Evolutionary conservation across 306 rosid species (phyloP).

Genomic region (Gastrolobium villosum): DNA sequence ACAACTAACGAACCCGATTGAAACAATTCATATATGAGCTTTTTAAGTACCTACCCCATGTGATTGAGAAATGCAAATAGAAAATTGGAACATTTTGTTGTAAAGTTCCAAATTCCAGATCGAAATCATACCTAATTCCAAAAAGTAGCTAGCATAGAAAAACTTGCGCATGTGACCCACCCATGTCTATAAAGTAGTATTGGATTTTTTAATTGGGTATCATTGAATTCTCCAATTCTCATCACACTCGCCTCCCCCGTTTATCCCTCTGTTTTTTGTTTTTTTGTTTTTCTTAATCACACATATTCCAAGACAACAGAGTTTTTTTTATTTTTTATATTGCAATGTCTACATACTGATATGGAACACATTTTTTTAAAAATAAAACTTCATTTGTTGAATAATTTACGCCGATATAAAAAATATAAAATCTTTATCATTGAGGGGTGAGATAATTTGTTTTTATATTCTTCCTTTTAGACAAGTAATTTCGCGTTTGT

Average conservation of each 20-base stretch:
- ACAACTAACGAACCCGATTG: neutral
- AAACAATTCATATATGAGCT: neutral
- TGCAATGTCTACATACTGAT: too few species aligned
- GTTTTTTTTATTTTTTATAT: too few species aligned
- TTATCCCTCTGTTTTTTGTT: neutral
- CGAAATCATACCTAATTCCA: neutral
- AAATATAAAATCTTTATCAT: too few species aligned
- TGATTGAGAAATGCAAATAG: neutral
- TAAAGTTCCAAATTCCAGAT: slow-evolving; percentile 10
- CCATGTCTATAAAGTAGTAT: slow-evolving; percentile 3
- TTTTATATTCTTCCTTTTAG: too few species aligned
- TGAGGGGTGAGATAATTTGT: too few species aligned
- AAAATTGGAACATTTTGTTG: neutral
- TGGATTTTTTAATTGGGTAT: neutral
- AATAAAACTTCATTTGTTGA: too few species aligned
- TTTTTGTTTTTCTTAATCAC: neutral
- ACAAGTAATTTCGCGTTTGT: too few species aligned
- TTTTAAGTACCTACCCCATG: slow-evolving; percentile 3
- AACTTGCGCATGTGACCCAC: slow-evolving; percentile 17
- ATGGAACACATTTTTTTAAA: too few species aligned
- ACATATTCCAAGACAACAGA: too few species aligned
- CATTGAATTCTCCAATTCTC: neutral
- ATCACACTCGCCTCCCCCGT: neutral
- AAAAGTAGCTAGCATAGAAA: neutral
- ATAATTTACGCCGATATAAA: too few species aligned